Evolutionary conservation across 2,329 filamentous ascomycete genomes (phyloP), one percentile per base, ranked within the genome.

Genomic region (Fusarium redolens): DNA sequence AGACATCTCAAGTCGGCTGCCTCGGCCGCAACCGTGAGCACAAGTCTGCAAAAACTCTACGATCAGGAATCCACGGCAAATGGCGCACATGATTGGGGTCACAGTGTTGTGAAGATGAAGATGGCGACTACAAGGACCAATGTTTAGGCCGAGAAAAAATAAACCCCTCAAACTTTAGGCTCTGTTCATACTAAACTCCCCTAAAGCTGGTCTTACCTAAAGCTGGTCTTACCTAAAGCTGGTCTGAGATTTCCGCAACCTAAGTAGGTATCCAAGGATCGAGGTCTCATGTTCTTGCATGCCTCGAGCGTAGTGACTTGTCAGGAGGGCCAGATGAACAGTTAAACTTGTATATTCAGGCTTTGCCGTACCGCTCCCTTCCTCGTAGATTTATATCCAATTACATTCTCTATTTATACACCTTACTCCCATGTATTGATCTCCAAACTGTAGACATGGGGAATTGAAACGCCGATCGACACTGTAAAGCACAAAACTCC

Each of bases 361-460:
- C 4, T 47, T 25, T 22, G 15, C 50, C 22, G 11, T 41, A 43
- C 13, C 38, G 20, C 20, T 17, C 14, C 18, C 6, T 7, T 28
- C 6, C 7, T 17, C 50, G 35, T 38, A 64, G 30, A 20, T 52
- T 50, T 65, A 69, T 69, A 52, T 52, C 50, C n/a, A 22, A 52
- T 69, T 20, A 37, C 65, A 64, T 25, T 64, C 60, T 66, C 35
- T 64, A 58, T 69, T 51, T 58, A 25, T 68, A 69, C 66, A 69
- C 58, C 57, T 15, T 13, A 40, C 31, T 44, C 11, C 48, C 30
- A 15, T 43, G 14, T 22, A 20, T 18, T 52, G 18, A 5, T 31
- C 40, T 15, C 13, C 30, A 48, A 31, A 30, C 28, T 30, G 31
- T 61, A 18, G 35, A n/a, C 37, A 43, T 37, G 25, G 17, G 41